Conservation (phyloP, 1,284 basidiomycete genomes). For the Trametes hirsuta region DNA sequence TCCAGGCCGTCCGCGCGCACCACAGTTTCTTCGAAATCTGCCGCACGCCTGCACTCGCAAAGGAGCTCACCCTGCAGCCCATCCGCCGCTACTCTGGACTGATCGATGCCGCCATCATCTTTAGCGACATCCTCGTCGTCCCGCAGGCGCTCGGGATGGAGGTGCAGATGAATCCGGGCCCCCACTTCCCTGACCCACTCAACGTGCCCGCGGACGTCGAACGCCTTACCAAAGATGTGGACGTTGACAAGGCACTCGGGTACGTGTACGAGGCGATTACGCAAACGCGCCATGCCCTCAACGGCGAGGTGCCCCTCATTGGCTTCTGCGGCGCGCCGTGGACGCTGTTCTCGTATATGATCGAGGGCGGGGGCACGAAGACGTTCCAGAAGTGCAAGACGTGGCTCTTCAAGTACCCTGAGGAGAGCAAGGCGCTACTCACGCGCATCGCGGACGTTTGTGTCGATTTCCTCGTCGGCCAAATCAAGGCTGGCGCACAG, state of each 20-base stretch:
- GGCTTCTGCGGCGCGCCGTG: slow-evolving; percentile 96
- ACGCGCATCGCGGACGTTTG: slow-evolving; percentile 82
- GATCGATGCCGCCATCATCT: slow-evolving; percentile 94
- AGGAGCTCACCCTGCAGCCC: slow-evolving; percentile 89
- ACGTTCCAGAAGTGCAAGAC: slow-evolving; percentile 88
- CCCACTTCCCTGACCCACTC: slow-evolving; percentile 85
- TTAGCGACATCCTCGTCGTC: slow-evolving; percentile 95
- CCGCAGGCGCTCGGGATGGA: slow-evolving; percentile 96
- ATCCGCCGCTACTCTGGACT: slow-evolving; percentile 84
- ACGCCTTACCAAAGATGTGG: slow-evolving; percentile 63
- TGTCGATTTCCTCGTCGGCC: slow-evolving; percentile 86
- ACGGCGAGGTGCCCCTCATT: slow-evolving; percentile 90
- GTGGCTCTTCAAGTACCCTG: slow-evolving; percentile 90
- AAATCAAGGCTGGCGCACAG: slow-evolving; percentile 93
- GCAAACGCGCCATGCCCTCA: slow-evolving; percentile 74
- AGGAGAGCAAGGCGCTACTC: slow-evolving; percentile 79
- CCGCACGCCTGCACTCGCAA: slow-evolving; percentile 84
- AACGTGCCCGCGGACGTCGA: slow-evolving; percentile 73
- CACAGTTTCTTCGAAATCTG: slow-evolving; percentile 96
- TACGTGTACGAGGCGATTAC: slow-evolving; percentile 94
- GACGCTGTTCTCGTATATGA: slow-evolving; percentile 97
- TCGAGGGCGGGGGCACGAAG: slow-evolving; percentile 91
- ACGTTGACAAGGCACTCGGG: slow-evolving; percentile 81
- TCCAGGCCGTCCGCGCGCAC: slow-evolving; percentile 78
- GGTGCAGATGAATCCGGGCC: slow-evolving; percentile 92